Evolutionary conservation across 805 yeast genomes (phyloP).

Genomic region (Zygosaccharomyces bailii): DNA sequence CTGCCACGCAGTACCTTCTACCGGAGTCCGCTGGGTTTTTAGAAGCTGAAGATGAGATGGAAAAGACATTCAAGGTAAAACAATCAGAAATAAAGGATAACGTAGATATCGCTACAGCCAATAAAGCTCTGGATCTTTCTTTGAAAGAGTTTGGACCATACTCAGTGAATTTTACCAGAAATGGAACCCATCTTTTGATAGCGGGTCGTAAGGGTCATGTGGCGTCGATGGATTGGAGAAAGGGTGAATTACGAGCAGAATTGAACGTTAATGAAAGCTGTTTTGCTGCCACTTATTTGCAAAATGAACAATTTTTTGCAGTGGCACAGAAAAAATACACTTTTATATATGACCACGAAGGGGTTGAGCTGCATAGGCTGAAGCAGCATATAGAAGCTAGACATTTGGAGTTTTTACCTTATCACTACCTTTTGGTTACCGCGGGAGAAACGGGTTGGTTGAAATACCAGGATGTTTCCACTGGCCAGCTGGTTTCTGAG

Average conservation of each 20-base stretch:
- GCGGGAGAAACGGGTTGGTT: constrained; percentile 88
- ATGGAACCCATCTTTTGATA: constrained; percentile 79
- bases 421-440: constrained; percentile 81
- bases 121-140: constrained; percentile 69
- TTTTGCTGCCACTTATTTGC: constrained; percentile 83
- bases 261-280: constrained; percentile 84
- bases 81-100: constrained; percentile 74
- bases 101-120: constrained; percentile 74
- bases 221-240: constrained; percentile 94
- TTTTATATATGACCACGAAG: constrained; percentile 85
- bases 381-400: constrained; percentile 87
- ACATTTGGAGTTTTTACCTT: constrained; percentile 81
- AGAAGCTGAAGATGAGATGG: constrained; percentile 93
- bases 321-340: constrained; percentile 95
- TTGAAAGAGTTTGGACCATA: constrained; percentile 86
- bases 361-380: constrained; percentile 86
- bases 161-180: constrained; percentile 71
- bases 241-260: constrained; percentile 78
- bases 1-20: constrained; percentile 77
- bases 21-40: constrained; percentile 82
- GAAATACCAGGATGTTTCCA: constrained; percentile 92
- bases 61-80: constrained; percentile 77
- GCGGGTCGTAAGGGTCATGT: constrained; percentile 94
- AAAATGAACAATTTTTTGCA: constrained; percentile 90
- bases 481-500: constrained; percentile 83